Percentiles rank a stretch among this genome's conserved stretches.
Conservation (phyloP, 116 monocot genomes). For the Zostera marina region DNA sequence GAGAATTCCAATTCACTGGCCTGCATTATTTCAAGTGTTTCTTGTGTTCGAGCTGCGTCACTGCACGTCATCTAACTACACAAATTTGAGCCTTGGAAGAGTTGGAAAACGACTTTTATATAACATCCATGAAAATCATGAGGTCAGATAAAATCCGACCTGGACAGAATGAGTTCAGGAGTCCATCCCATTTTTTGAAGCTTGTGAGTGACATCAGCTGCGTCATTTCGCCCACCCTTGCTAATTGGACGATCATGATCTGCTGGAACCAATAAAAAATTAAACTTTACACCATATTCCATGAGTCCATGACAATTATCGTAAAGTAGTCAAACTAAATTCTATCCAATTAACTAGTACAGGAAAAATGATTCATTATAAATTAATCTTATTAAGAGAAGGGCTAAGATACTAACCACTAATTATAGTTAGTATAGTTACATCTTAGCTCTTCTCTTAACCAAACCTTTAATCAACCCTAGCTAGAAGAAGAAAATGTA, state of each 20-base stretch:
- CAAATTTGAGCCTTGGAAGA: conserved; percentile 3
- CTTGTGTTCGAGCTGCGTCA: conserved; percentile 78
- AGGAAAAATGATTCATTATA: no score
- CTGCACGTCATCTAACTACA: conserved; percentile 23
- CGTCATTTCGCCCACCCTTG: conserved; percentile 44
- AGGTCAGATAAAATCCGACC: conserved; percentile 19
- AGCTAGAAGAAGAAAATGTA: no score
- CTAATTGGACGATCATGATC: conserved; percentile 85
- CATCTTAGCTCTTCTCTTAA: no score
- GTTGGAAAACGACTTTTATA: conserved; percentile 2
- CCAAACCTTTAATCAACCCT: no score
- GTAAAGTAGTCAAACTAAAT: not conserved
- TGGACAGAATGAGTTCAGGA: conserved; percentile 74
- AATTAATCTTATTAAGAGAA: no score
- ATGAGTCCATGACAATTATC: not conserved
- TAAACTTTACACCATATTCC: no score
- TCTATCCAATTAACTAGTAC: not conserved
- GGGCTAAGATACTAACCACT: no score
- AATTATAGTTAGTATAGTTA: no score
- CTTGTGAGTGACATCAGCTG: conserved; percentile 35
- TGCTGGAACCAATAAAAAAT: conserved; percentile 6
- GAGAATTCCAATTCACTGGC: conserved; percentile 34
- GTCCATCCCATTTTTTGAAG: conserved; percentile 87
- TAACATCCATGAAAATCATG: not conserved
- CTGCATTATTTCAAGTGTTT: conserved; percentile 78